Percentiles rank a stretch among this genome's conserved stretches.
Conservation (phyloP, 768 basidiomycete genomes). For the Lactarius evosmus region DNA sequence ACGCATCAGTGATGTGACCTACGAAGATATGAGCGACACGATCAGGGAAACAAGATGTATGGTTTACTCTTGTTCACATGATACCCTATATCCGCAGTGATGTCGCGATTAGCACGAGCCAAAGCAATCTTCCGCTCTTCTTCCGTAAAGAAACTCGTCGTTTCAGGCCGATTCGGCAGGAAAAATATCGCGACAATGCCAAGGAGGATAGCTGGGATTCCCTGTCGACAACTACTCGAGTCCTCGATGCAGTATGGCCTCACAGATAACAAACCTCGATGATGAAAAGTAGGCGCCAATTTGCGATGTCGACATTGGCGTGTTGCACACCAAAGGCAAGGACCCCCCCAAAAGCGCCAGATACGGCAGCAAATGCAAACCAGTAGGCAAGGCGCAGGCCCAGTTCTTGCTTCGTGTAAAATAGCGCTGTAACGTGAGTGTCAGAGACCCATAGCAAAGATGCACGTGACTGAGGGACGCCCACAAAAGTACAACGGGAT, state of each 20-base stretch:
- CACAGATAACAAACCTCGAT: conserved; percentile 52
- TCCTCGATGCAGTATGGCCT: background rate
- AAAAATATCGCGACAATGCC: conserved; percentile 54
- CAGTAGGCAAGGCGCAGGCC: conserved; percentile 75
- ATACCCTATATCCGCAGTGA: conserved; percentile 62
- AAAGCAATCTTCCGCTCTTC: conserved; percentile 58
- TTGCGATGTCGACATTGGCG: conserved; percentile 43
- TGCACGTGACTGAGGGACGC: conserved; percentile 29
- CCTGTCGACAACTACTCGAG: conserved; percentile 39
- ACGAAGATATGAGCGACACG: conserved; percentile 8
- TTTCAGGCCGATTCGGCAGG: conserved; percentile 71
- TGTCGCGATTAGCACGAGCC: conserved; percentile 62
- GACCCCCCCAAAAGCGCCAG: conserved; percentile 83
- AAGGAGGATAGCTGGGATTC: conserved; percentile 62
- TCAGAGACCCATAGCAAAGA: background rate
- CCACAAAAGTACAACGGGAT: conserved; percentile 77
- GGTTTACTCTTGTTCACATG: conserved; percentile 57
- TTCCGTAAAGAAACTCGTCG: conserved; percentile 52
- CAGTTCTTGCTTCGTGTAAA: conserved; percentile 72
- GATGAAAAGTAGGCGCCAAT: conserved; percentile 69
- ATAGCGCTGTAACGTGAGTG: conserved; percentile 49
- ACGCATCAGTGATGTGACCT: conserved; percentile 63
- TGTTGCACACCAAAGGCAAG: conserved; percentile 79
- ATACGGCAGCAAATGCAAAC: conserved; percentile 82
- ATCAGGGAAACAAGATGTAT: background rate